phyloP scores from a whole-genome alignment of 306 rosid genomes.

The Elaeagnus macrophylla region DNA sequence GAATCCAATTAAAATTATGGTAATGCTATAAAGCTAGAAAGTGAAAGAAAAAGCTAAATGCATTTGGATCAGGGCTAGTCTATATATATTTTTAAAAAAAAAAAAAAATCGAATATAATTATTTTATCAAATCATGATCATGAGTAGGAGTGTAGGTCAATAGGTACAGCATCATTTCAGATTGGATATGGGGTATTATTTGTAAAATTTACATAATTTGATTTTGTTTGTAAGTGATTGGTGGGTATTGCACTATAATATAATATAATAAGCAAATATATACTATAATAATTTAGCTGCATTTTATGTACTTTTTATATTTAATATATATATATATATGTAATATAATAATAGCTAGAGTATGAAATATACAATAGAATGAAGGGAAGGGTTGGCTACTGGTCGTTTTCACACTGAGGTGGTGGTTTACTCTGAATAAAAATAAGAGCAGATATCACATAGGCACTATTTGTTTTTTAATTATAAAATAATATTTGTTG shows the following conservation, averaged over 20 bases:
- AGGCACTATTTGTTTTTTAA: slow-evolving; percentile 23
- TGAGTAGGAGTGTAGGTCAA: too few species aligned
- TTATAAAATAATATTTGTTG: slow-evolving; percentile 5
- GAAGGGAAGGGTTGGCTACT: slow-evolving; percentile 58
- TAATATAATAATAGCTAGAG: not conserved
- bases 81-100: slow-evolving; percentile 21
- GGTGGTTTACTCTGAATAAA: slow-evolving; percentile 42
- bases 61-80: slow-evolving; percentile 18
- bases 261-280: slow-evolving; percentile 31
- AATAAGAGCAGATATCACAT: slow-evolving; percentile 31
- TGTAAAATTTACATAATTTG: slow-evolving; percentile 32
- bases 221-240: slow-evolving; percentile 46
- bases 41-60: slow-evolving; percentile 44
- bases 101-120: slow-evolving; percentile 11
- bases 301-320: too few species aligned
- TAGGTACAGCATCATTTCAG: too few species aligned
- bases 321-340: too few species aligned
- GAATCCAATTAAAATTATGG: slow-evolving; percentile 41
- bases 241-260: slow-evolving; percentile 50
- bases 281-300: slow-evolving; percentile 16
- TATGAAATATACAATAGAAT: slow-evolving; percentile 21
- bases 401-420: slow-evolving; percentile 76
- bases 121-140: too few species aligned
- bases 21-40: slow-evolving; percentile 23
- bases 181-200: slow-evolving; percentile 41